A percentile compares a stretch with the other conserved stretches of the same genome.
These are phyloP conservation scores for Backusella parvicylindrica DNA, from an alignment of 192 early-diverging fungal species.

Conservation along the genomic window DNA sequence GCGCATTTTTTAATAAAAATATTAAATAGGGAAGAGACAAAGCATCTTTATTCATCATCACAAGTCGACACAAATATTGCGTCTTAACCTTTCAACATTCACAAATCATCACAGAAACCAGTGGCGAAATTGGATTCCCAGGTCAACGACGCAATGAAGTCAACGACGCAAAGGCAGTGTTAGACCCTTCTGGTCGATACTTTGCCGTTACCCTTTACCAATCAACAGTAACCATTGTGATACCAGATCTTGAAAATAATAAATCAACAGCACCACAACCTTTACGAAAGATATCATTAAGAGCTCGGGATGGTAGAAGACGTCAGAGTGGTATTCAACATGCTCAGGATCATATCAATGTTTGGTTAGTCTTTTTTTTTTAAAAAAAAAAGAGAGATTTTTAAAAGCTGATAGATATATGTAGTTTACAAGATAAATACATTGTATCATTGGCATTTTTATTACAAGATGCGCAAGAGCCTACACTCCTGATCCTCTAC, in stretches of 20 bases:
- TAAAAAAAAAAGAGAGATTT: too few species aligned
- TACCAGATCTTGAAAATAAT: not conserved
- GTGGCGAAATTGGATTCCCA: conserved; percentile 41
- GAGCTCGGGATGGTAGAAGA: not conserved
- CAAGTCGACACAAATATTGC: conserved; percentile 64
- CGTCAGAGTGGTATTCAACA: not conserved
- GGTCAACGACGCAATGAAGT: conserved; percentile 47
- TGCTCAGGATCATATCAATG: conserved; percentile 12
- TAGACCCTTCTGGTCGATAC: conserved; percentile 11
- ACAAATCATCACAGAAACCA: conserved; percentile 58
- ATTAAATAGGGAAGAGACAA: conserved; percentile 46
- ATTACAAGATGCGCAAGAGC: conserved; percentile 36
- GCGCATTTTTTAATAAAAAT: not conserved
- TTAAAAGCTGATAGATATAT: not conserved
- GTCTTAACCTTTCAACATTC: conserved; percentile 65
- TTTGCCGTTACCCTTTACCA: conserved; percentile 13
- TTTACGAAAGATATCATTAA: not conserved
- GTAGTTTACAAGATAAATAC: conserved; percentile 18
- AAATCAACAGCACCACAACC: not conserved
- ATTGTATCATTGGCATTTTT: conserved; percentile 54
- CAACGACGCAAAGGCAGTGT: not conserved
- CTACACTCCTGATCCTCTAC: conserved; percentile 58
- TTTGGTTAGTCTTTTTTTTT: not conserved
- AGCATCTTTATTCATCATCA: conserved; percentile 65
- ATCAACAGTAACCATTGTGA: conserved; percentile 10